These are phyloP conservation scores for Petunia secreta DNA, from an alignment of 257 asterid genomes.

Conservation along the genomic window DNA sequence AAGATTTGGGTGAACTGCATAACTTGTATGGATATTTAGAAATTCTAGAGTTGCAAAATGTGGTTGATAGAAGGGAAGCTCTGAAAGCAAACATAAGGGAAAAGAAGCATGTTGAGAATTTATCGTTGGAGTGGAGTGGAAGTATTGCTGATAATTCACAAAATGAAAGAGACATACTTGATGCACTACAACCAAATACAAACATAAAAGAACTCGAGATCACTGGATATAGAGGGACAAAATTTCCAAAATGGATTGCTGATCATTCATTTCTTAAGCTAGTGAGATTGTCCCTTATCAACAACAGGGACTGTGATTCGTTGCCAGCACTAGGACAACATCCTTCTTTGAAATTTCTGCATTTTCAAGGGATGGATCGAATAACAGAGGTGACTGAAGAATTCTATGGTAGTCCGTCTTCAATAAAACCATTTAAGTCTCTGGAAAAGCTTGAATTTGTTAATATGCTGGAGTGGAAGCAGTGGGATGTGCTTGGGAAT, in stretches of 20 bases:
- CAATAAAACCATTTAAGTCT: too few species aligned
- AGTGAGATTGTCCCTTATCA: too few species aligned
- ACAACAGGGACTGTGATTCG: too few species aligned
- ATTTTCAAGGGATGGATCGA: too few species aligned
- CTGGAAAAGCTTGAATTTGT: too few species aligned
- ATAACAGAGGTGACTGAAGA: too few species aligned
- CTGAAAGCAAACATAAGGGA: neutral
- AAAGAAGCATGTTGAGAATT: neutral
- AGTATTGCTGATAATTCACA: neutral
- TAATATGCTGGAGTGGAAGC: too few species aligned
- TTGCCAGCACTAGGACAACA: too few species aligned
- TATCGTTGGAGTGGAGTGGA: neutral
- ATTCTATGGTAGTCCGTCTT: too few species aligned
- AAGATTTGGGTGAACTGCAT: neutral
- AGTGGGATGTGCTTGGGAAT: too few species aligned
- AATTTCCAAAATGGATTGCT: conserved; percentile 10
- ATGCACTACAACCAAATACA: neutral
- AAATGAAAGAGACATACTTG: conserved; percentile 21
- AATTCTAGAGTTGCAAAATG: conserved; percentile 24
- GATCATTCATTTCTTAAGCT: neutral
- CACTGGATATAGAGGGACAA: neutral
- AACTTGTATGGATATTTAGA: neutral
- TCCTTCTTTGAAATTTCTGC: too few species aligned
- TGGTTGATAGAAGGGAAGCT: neutral
- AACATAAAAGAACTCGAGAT: neutral